These are phyloP conservation scores for Volutella citrinella DNA, from an alignment of 2,329 filamentous ascomycete genomes.

Conservation along the genomic window DNA sequence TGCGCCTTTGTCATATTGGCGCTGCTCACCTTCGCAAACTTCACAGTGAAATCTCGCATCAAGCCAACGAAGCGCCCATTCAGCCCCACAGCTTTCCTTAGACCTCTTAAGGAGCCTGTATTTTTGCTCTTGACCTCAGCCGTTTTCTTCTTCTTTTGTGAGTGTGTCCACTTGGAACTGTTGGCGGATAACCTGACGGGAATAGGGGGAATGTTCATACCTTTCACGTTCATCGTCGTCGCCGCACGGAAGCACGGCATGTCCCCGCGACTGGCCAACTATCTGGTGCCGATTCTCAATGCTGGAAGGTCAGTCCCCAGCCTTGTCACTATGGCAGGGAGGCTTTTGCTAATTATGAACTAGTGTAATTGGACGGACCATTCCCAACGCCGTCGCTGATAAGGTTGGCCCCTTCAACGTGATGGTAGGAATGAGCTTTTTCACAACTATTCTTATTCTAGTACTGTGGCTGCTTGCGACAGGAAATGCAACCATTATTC, in stretches of 20 bases:
- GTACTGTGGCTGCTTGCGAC: slow-evolving; percentile 13
- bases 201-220: slow-evolving; percentile 16
- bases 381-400: slow-evolving; percentile 18
- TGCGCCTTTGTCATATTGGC: slow-evolving; percentile 46
- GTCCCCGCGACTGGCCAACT: slow-evolving; percentile 11
- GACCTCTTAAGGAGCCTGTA: slow-evolving; percentile 8
- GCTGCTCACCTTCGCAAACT: slow-evolving; percentile 17
- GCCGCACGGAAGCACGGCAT: slow-evolving; percentile 16
- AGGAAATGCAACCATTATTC: slow-evolving; percentile 10
- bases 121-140: slow-evolving; percentile 14
- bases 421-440: slow-evolving; percentile 11
- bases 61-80: slow-evolving; percentile 9
- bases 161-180: not conserved
- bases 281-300: slow-evolving; percentile 15
- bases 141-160: slow-evolving; percentile 16
- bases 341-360: no score
- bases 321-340: slow-evolving; percentile 1
- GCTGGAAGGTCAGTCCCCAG: slow-evolving; percentile 13
- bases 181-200: not conserved
- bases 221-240: slow-evolving; percentile 17
- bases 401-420: slow-evolving; percentile 16
- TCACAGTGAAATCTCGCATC: slow-evolving; percentile 17
- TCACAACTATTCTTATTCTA: slow-evolving; percentile 8
- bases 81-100: slow-evolving; percentile 9
- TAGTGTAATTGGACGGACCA: slow-evolving; percentile 16